Conservation (phyloP, 208 protist genomes). For the Leishmania guyanensis region DNA sequence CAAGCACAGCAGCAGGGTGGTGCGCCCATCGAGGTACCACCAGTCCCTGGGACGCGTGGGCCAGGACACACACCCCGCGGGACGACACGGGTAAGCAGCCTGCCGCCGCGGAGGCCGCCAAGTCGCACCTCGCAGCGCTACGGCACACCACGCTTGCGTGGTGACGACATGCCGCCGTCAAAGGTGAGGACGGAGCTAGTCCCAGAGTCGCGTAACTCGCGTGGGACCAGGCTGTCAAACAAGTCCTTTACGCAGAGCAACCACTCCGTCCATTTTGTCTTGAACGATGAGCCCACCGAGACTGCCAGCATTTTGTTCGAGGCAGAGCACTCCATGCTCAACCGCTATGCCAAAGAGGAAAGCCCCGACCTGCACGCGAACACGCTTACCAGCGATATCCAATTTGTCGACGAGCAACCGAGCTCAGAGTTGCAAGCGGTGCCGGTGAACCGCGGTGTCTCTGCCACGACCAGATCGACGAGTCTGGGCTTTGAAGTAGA, state of each 20-base stretch:
- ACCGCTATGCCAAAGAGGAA: not conserved
- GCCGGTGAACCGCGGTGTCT: not conserved
- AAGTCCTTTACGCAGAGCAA: conserved; percentile 24
- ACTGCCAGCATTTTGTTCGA: conserved; percentile 24
- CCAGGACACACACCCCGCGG: conserved; percentile 34
- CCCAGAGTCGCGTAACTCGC: not conserved
- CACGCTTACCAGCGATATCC: conserved; percentile 24
- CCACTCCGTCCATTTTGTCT: conserved; percentile 5
- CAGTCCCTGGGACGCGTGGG: conserved; percentile 55
- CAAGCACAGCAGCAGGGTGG: not conserved
- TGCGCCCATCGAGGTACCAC: conserved; percentile 22
- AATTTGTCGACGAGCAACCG: conserved; percentile 18
- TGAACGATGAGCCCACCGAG: conserved; percentile 14
- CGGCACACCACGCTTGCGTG: conserved; percentile 15
- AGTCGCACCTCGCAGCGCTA: conserved; percentile 31
- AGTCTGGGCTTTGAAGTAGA: conserved; percentile 24
- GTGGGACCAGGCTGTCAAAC: not conserved
- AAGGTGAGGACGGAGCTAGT: not conserved
- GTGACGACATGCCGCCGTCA: not conserved
- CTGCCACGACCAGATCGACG: conserved; percentile 5
- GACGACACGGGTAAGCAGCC: conserved; percentile 18
- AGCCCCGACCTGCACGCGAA: conserved; percentile 5
- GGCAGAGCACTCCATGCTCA: conserved; percentile 15
- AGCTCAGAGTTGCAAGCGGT: conserved; percentile 7
- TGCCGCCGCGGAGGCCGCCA: conserved; percentile 29